Evolutionary conservation across 2,329 filamentous ascomycete genomes (phyloP).

Genomic region (Pseudonectria foliicola): DNA sequence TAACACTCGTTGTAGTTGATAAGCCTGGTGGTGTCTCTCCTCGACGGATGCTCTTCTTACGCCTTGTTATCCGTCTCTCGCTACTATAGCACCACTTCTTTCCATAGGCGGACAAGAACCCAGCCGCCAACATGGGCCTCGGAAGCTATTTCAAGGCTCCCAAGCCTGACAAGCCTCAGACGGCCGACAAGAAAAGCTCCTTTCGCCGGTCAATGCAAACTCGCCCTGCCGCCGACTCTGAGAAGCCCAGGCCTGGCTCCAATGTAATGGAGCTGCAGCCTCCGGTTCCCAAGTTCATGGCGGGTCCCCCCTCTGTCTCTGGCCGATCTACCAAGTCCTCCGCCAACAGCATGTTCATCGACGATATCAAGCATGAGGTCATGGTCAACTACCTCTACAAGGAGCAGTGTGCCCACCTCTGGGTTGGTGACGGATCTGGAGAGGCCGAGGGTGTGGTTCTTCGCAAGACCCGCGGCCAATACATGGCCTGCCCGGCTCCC

Average conservation of each 20-base stretch:
- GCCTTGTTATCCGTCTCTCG: too few species aligned
- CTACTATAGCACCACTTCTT: too few species aligned
- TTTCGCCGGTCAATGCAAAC: conserved; percentile 13
- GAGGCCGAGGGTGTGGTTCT: conserved; percentile 66
- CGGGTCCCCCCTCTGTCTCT: conserved; percentile 48
- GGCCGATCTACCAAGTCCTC: conserved; percentile 33
- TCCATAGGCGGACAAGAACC: neutral
- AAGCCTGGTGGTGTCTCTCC: neutral
- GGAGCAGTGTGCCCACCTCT: conserved; percentile 67
- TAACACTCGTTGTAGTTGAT: too few species aligned
- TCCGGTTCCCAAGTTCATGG: conserved; percentile 40
- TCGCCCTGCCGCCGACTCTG: conserved; percentile 24
- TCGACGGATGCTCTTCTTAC: too few species aligned
- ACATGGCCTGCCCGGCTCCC: conserved; percentile 65
- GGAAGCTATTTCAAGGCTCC: conserved; percentile 55
- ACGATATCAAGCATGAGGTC: conserved; percentile 73
- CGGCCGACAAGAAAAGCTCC: conserved; percentile 11
- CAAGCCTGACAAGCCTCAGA: conserved; percentile 8
- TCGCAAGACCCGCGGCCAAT: conserved; percentile 59
- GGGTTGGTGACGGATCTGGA: conserved; percentile 64
- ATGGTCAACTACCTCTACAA: conserved; percentile 81
- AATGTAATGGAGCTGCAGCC: conserved; percentile 43
- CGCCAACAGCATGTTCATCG: conserved; percentile 50
- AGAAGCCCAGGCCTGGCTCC: conserved; percentile 30
- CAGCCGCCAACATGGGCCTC: conserved; percentile 46